Base-by-base conservation (phyloP, 768 basidiomycete genomes). In the Lactarius trivialis region DNA sequence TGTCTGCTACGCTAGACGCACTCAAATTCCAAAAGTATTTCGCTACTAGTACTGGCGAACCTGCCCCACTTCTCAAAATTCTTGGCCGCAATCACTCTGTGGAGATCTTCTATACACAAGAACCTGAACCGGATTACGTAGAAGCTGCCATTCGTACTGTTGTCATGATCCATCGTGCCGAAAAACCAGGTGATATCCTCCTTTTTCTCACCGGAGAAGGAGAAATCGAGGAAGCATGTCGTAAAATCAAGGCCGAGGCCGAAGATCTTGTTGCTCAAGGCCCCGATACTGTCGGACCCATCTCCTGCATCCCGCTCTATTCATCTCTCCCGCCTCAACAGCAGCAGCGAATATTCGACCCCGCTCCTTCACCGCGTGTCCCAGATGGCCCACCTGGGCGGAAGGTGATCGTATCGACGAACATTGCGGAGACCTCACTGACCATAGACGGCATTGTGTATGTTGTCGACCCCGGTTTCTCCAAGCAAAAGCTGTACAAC, bases 391-490 rank as follows among this genome's bases (percentile, higher is more conserved):
- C 93, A 0, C 86, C 89, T 0, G 96, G 96, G 0, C 43, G 96
- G 62, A 99, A 99, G 73, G 82, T 98, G 49, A 90, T 99, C 36
- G 79, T 99, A 0, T 92, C 94, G 9, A 99, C 96, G 30, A 99
- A 98, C 71, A 93, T 98, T 60, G 97, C 97, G 4, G 96, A 99
- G 75, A 98, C 96, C 2, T 96, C 93, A 2, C 76, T 98, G 50
- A 99, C 96, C 3, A 98, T 99, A 60, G 96, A 99, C 68, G 96
- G 96, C 24, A 98, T 99, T 69, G 95, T 99, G 21, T 99, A 98
- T 69, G 96, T 98, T 60, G 94, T 98, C 51, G 96, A 98, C 71
- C 93, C 95, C 0, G 94, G 94, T 1, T 97, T 98, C 76, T 94
- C 89, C 43, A 96, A 99, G 75, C 95, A 97, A 75, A 98, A 95